Percentiles rank a stretch among this genome's conserved stretches.
Evolutionary conservation across 257 asterid species (phyloP).

Genomic region (Ehretia macrophylla): DNA sequence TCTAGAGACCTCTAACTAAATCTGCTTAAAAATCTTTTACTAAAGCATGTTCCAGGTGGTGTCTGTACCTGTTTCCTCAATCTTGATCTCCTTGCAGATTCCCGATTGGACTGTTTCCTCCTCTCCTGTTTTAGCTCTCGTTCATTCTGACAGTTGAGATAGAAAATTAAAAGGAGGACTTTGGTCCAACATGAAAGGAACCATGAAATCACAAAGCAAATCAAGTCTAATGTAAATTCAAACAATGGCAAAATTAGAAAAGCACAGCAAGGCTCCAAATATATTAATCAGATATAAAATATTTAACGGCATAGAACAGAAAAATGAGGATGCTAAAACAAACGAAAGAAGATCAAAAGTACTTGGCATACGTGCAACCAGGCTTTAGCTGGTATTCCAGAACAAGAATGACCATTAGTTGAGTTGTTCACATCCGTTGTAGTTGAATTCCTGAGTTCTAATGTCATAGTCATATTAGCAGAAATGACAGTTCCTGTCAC

Average conservation of each 20-base stretch:
- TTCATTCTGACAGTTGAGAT: slow-evolving; percentile 50
- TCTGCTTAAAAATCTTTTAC: background rate
- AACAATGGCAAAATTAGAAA: background rate
- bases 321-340: background rate
- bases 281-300: background rate
- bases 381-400: slow-evolving; percentile 39
- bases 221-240: background rate
- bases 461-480: slow-evolving; percentile 34
- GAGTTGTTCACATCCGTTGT: slow-evolving; percentile 39
- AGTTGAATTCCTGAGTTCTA: slow-evolving; percentile 53
- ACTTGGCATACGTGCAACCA: slow-evolving; percentile 60
- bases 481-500: slow-evolving; percentile 26
- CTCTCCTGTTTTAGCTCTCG: slow-evolving; percentile 84
- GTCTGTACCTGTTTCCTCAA: slow-evolving; percentile 82
- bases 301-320: background rate
- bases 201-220: too few species aligned
- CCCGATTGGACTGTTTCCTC: slow-evolving; percentile 97
- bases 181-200: background rate
- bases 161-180: background rate
- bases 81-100: slow-evolving; percentile 97
- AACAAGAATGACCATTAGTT: slow-evolving; percentile 21
- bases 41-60: background rate
- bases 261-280: background rate
- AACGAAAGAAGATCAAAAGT: background rate
- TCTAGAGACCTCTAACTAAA: too few species aligned